Evolutionary conservation across 352 stramenopile species (phyloP).

Genomic region (Achlya hypogyna): DNA sequence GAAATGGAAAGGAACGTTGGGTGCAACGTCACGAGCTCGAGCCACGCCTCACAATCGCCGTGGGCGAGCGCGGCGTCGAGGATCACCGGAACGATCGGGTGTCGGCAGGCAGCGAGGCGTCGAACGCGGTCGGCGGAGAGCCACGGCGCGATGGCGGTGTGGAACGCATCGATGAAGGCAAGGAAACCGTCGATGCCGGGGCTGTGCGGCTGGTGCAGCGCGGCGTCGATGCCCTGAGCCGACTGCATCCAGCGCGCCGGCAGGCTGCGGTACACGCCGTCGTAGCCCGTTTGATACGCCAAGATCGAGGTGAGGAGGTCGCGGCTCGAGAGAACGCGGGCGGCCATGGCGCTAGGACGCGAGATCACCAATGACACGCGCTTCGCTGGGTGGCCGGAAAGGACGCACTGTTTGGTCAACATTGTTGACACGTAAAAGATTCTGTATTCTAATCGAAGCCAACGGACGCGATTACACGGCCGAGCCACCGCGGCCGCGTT

Average conservation of each 20-base stretch:
- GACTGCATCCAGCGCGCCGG: background rate
- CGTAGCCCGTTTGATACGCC: background rate
- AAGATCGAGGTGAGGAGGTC: background rate
- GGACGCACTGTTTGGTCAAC: background rate
- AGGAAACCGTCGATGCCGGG: background rate
- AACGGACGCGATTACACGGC: background rate
- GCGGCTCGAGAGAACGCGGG: background rate
- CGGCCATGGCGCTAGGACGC: background rate
- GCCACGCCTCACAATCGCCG: background rate
- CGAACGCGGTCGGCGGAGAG: background rate
- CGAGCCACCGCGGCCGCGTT: background rate
- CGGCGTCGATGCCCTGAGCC: background rate
- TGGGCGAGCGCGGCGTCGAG: background rate
- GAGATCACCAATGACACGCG: background rate
- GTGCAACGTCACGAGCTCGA: background rate
- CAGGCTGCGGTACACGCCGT: background rate
- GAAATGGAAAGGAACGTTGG: background rate
- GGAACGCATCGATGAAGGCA: background rate
- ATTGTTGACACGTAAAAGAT: constrained; percentile 13
- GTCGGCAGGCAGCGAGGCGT: background rate
- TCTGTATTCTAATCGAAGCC: background rate
- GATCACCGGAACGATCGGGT: background rate
- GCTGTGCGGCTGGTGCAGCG: background rate
- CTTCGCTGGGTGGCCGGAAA: background rate
- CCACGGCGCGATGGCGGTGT: background rate